These are phyloP conservation scores for Ochetophila trinervis DNA, from an alignment of 306 rosid species.

Conservation along the genomic window DNA sequence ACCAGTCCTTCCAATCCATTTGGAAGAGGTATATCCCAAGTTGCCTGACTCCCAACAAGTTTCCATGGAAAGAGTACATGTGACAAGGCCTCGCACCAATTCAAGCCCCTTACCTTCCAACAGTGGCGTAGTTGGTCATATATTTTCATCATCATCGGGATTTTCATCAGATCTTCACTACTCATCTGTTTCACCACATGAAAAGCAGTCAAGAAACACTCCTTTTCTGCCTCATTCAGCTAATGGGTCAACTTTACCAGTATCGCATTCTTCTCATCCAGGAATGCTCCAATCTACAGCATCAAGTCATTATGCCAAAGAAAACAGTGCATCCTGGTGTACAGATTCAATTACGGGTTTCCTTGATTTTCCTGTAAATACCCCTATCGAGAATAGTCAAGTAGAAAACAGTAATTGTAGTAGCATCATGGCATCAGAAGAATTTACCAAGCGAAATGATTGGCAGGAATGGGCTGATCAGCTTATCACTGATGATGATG, in stretches of 20 bases:
- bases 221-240: conserved; percentile 62
- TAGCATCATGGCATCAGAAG: conserved; percentile 61
- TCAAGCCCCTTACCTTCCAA: conserved; percentile 51
- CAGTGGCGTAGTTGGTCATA: conserved; percentile 76
- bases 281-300: conserved; percentile 46
- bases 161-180: conserved; percentile 76
- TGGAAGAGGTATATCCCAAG: conserved; percentile 64
- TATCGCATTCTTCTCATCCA: conserved; percentile 55
- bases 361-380: conserved; percentile 68
- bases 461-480: conserved; percentile 99
- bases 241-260: conserved; percentile 42
- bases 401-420: conserved; percentile 63
- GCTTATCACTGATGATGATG: conserved; percentile 75
- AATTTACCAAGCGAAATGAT: conserved; percentile 59
- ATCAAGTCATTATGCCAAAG: conserved; percentile 52
- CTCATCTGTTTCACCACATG: conserved; percentile 67
- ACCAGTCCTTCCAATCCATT: conserved; percentile 53
- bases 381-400: conserved; percentile 54
- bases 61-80: conserved; percentile 53
- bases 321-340: conserved; percentile 63
- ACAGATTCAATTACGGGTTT: conserved; percentile 68
- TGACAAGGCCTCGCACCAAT: conserved; percentile 46
- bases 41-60: conserved; percentile 64
- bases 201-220: conserved; percentile 43
- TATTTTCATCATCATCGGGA: conserved; percentile 84